These are phyloP conservation scores for Phytophthora macrochlamydospora DNA, from an alignment of 352 stramenopile genomes.

Conservation along the genomic window DNA sequence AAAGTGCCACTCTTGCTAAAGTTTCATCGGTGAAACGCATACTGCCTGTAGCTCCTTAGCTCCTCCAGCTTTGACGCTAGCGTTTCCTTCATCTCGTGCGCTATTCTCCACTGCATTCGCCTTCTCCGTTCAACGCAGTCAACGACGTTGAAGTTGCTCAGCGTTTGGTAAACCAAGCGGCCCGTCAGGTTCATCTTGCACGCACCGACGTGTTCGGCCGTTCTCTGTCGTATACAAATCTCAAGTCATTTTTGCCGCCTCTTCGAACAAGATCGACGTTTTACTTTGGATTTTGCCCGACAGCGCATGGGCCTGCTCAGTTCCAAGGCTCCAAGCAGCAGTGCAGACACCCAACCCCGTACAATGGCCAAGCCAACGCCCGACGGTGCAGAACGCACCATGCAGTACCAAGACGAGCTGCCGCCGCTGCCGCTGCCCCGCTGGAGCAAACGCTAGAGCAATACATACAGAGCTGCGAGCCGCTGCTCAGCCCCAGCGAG, in stretches of 20 bases:
- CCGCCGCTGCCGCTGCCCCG: constrained; percentile 93
- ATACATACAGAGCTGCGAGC: constrained; percentile 93
- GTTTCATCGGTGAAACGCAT: background rate
- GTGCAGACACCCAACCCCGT: background rate
- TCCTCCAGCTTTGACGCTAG: too few species aligned
- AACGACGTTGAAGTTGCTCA: background rate
- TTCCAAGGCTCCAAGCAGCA: constrained; percentile 13
- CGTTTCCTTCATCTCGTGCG: too few species aligned
- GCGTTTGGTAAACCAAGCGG: background rate
- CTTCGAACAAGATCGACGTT: background rate
- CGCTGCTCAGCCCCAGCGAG: constrained; percentile 86
- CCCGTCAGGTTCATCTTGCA: background rate
- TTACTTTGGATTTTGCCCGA: constrained; percentile 30
- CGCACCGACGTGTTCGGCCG: background rate
- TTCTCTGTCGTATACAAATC: constrained; percentile 13
- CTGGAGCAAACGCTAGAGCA: constrained; percentile 93
- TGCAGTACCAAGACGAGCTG: constrained; percentile 87
- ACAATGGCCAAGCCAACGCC: constrained; percentile 27
- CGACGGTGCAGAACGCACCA: constrained; percentile 57
- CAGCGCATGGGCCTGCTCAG: constrained; percentile 26
- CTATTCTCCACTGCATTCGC: background rate
- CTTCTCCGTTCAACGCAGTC: background rate
- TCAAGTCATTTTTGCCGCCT: constrained; percentile 16
- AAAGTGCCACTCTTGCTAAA: background rate
- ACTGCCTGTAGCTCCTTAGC: too few species aligned